Conservation (phyloP, 2,329 filamentous ascomycete genomes). For the Trichoderma brevicompactum region DNA sequence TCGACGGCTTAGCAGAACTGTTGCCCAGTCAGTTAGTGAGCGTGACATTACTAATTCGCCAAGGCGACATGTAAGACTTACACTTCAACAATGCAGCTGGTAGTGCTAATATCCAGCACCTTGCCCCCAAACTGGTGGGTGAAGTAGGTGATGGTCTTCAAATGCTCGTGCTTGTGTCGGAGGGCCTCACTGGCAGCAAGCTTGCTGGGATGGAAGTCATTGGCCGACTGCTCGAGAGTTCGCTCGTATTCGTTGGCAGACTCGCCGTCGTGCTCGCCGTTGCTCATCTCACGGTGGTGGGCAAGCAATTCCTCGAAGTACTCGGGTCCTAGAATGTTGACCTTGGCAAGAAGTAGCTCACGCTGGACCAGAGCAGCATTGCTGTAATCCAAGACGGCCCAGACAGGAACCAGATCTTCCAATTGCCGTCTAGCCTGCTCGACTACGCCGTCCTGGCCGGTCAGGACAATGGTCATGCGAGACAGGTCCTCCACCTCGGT, state of each 20-base stretch:
- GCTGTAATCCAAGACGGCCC: conserved; percentile 98
- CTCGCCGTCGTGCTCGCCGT: conserved; percentile 54
- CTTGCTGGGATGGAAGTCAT: conserved; percentile 88
- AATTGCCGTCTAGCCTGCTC: conserved; percentile 95
- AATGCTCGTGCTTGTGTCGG: conserved; percentile 95
- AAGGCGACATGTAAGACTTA: conserved; percentile 55
- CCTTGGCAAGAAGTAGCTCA: conserved; percentile 91
- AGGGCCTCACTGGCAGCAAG: conserved; percentile 86
- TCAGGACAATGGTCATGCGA: conserved; percentile 97
- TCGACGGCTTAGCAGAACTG: conserved; percentile 86
- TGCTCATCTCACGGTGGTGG: conserved; percentile 88
- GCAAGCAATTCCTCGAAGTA: conserved; percentile 97
- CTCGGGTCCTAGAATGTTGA: conserved; percentile 95
- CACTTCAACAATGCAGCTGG: conserved; percentile 98
- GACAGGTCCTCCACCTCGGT: conserved; percentile 96
- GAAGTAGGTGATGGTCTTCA: conserved; percentile 94
- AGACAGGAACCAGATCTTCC: conserved; percentile 95
- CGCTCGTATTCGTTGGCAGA: conserved; percentile 42
- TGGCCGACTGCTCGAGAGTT: conserved; percentile 52
- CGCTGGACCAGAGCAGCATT: conserved; percentile 90
- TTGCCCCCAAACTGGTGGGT: conserved; percentile 98
- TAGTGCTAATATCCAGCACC: conserved; percentile 95
- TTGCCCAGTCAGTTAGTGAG: conserved; percentile 34
- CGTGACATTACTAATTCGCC: not conserved
- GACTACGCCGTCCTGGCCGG: conserved; percentile 93